These are phyloP conservation scores for Aeminium ludgeri DNA, from an alignment of 495 filamentous ascomycete genomes.

Conservation along the genomic window DNA sequence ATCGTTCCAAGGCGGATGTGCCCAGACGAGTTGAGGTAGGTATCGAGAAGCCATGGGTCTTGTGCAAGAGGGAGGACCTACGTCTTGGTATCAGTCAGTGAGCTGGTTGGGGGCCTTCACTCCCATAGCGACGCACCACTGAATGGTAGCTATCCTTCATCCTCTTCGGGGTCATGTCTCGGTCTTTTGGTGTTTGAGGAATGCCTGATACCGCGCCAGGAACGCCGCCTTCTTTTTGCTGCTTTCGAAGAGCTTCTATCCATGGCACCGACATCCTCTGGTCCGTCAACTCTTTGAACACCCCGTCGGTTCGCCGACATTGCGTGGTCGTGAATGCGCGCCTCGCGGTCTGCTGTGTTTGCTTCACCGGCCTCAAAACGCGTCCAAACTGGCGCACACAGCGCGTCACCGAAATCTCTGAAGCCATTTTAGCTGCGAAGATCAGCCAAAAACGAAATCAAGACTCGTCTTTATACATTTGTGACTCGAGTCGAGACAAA, in stretches of 20 bases:
- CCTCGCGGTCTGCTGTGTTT: background rate
- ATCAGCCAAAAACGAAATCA: too few species aligned
- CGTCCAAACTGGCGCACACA: background rate
- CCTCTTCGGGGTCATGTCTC: conserved; percentile 40
- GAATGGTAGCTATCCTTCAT: conserved; percentile 50
- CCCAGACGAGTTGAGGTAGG: conserved; percentile 49
- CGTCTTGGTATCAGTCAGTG: conserved; percentile 13
- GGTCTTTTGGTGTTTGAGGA: conserved; percentile 25
- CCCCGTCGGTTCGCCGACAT: conserved; percentile 29
- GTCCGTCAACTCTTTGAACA: conserved; percentile 33
- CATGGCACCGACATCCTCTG: conserved; percentile 50
- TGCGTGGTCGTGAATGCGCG: conserved; percentile 14
- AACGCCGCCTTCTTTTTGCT: conserved; percentile 27
- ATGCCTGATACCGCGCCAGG: background rate
- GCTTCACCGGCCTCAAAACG: background rate
- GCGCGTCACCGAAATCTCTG: background rate
- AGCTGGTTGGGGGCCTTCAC: background rate
- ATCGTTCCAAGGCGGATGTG: conserved; percentile 53
- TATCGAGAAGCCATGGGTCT: conserved; percentile 55
- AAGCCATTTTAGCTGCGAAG: background rate
- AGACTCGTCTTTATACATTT: too few species aligned
- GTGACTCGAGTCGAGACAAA: too few species aligned
- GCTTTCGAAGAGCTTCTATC: conserved; percentile 46
- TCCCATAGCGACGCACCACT: conserved; percentile 31
- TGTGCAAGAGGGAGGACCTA: conserved; percentile 49